phyloP scores from a whole-genome alignment of 345 rosid genomes.

The Bruguiera gymnorhiza region DNA sequence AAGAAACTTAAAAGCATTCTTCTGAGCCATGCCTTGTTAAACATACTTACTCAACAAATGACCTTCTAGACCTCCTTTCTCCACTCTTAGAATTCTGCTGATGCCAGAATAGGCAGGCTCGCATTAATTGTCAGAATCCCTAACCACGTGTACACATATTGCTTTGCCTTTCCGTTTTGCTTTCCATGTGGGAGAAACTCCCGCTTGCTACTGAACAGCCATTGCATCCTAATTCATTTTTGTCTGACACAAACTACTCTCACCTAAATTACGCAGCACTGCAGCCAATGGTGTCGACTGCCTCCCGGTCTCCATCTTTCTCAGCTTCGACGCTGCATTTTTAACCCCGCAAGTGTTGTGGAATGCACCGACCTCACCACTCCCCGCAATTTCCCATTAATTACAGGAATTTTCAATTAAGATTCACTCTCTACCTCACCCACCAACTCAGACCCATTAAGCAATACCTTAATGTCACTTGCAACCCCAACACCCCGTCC shows the following conservation, averaged over 20 bases:
- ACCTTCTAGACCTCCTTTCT: slow-evolving; percentile 29
- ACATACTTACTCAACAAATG: slow-evolving; percentile 23
- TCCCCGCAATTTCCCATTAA: slow-evolving; percentile 61
- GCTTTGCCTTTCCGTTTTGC: too few relatives aligned
- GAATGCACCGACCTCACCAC: slow-evolving; percentile 54
- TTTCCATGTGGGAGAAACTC: too few relatives aligned
- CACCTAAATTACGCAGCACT: slow-evolving; percentile 46
- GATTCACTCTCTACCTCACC: slow-evolving; percentile 37
- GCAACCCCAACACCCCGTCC: slow-evolving; percentile 60
- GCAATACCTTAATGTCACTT: slow-evolving; percentile 66
- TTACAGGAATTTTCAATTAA: slow-evolving; percentile 44
- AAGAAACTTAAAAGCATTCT: slow-evolving; percentile 29
- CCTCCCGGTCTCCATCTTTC: slow-evolving; percentile 25
- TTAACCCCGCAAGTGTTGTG: slow-evolving; percentile 43
- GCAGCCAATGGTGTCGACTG: slow-evolving; percentile 40
- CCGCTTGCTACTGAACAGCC: too few relatives aligned
- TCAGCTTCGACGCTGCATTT: slow-evolving; percentile 45
- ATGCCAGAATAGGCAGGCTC: too few relatives aligned
- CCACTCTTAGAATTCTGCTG: slow-evolving; percentile 2
- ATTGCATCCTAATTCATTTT: slow-evolving; percentile 37
- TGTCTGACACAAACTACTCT: slow-evolving; percentile 46
- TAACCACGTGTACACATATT: too few relatives aligned
- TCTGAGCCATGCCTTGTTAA: slow-evolving; percentile 30
- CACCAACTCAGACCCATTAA: slow-evolving; percentile 62
- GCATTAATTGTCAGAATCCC: rapidly evolving